Evolutionary conservation across 176 grass and related monocot genomes (phyloP), one percentile per base, ranked within the genome.

Genomic region (Dendrocalamus sinicus): DNA sequence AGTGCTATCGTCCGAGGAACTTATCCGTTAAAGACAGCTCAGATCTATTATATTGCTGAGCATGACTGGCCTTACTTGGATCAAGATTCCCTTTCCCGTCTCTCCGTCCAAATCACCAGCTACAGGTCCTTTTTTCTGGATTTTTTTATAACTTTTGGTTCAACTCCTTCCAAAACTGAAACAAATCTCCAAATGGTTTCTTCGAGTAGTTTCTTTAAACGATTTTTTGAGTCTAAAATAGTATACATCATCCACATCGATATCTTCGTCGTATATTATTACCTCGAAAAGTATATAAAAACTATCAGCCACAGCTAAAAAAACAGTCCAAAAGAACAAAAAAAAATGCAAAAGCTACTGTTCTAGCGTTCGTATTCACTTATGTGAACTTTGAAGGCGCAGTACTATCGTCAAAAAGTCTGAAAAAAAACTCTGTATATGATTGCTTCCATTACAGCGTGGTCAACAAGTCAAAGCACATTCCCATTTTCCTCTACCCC

Each of bases 191-290:
- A 39, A 39, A 39, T 39, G 5, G 37, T 5, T 39, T 39, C 37
- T 39, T 39, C 37, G 5, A 39, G 37, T 0, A 6, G 0, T 39
- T 5, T 37, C 3, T 4, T 2, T 5, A 39, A 39, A 39, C 0
- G 5, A 5, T 0, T 39, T 39, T 39, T 5, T 0, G 3, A 39
- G 37, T 39, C 4, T 39, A 5, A 5, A 39, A 39, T 6, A 4
- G 3, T 39, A 39, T 39, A 39, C 0, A 39, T 6, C 37, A 39
- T 39, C 3, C 0, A 39, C 5, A 5, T 39, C 0, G 0, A 39
- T 0, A 0, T 39, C 37, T 39, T 5, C 0, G 4, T 2, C 37
- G 0, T 37, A 0, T 37, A 5, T 39, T 5, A 2, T 39, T 39
- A 0, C 5, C 37, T 6, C 0, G 0, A 39, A 39, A 39, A 39